Conservation (phyloP, 176 grass and related monocot species). For the Rhynchospora pubera region DNA sequence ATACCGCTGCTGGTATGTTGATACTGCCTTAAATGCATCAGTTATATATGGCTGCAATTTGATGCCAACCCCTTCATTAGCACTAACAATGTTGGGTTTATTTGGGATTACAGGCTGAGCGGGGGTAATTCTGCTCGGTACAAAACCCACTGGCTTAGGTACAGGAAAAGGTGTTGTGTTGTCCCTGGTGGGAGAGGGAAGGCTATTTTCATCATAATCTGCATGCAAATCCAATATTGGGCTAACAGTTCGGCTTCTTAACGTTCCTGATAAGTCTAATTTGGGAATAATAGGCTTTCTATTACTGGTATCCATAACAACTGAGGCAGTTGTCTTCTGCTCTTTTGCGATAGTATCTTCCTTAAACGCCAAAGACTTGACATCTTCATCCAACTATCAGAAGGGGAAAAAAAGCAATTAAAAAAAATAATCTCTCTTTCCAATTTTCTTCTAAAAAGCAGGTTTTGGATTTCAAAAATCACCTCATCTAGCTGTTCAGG, state of each 20-base stretch:
- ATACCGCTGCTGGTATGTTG: constrained; percentile 79
- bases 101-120: constrained; percentile 27
- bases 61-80: constrained; percentile 3
- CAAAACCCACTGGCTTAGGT: constrained; percentile 56
- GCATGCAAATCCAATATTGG: constrained; percentile 90
- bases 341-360: constrained; percentile 29
- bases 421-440: constrained; percentile 13
- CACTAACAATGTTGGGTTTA: constrained; percentile 29
- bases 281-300: constrained; percentile 47
- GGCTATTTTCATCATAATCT: constrained; percentile 89
- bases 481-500: constrained; percentile 60
- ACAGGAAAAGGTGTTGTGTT: constrained; percentile 43
- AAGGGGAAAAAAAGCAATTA: constrained; percentile 18
- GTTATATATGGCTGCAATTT: constrained; percentile 40
- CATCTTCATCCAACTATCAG: constrained; percentile 58
- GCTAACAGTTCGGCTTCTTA: constrained; percentile 47
- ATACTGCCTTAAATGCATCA: constrained; percentile 87
- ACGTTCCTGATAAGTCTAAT: constrained; percentile 32
- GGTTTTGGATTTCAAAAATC: neutral
- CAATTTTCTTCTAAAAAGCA: neutral
- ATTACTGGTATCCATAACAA: constrained; percentile 20
- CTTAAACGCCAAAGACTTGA: constrained; percentile 65
- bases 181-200: constrained; percentile 77
- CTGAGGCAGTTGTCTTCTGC: constrained; percentile 27
- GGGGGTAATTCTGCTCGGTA: constrained; percentile 26